phyloP scores from a whole-genome alignment of 192 early-diverging fungal species.

The Thamnidium elegans region DNA sequence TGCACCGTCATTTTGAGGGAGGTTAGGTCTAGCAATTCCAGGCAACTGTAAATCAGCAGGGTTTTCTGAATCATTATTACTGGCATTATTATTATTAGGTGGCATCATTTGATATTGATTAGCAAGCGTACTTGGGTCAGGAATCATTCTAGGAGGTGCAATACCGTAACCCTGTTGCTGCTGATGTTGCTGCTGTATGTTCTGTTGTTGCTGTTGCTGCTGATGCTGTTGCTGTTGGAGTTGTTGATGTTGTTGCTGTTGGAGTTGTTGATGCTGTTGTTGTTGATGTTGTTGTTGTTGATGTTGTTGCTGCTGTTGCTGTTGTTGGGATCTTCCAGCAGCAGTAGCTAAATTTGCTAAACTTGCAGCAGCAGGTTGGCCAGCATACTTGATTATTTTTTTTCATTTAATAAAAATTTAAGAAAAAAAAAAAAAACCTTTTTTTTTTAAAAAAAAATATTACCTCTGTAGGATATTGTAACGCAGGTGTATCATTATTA shows the following conservation, averaged over 20 bases:
- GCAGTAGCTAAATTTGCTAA: conserved; percentile 3
- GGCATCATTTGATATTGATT: conserved; percentile 20
- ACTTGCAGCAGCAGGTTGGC: conserved; percentile 29
- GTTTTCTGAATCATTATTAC: not conserved
- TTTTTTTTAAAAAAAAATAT: not conserved
- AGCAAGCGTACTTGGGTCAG: conserved; percentile 6
- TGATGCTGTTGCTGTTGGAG: not conserved
- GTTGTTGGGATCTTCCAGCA: too few relatives aligned
- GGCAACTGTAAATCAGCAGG: conserved; percentile 21
- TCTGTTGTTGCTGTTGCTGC: conserved; percentile 1
- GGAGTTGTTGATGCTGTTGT: conserved; percentile 4
- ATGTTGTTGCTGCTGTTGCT: conserved; percentile 7
- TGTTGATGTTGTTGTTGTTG: conserved; percentile 6
- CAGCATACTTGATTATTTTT: conserved; percentile 4
- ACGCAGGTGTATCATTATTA: not conserved
- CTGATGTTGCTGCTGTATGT: not conserved
- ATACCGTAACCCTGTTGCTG: conserved; percentile 2
- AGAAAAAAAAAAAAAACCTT: too few relatives aligned
- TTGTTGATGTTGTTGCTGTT: not conserved
- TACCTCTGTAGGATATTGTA: conserved; percentile 17
- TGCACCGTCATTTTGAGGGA: conserved; percentile 63
- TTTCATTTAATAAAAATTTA: not conserved
- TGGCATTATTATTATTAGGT: not conserved
- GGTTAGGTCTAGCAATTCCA: conserved; percentile 24
- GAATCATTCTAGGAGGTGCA: conserved; percentile 3